Conservation (phyloP, 1,139 yeast genomes). For the Chernovozyma sophiae-reginae region DNA sequence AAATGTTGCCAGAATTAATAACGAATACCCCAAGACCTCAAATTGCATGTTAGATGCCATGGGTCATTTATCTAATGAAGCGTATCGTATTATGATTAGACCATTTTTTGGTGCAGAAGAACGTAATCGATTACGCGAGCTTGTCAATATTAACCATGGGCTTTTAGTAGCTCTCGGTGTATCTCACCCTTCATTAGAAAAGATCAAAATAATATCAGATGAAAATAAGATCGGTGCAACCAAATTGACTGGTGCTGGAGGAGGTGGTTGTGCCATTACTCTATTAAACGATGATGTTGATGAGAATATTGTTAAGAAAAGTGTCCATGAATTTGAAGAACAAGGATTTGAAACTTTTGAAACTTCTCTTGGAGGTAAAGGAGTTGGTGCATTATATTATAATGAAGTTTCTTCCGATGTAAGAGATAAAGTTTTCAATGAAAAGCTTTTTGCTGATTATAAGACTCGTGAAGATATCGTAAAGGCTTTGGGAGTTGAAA, state of each 20-base stretch:
- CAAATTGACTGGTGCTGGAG: conserved; percentile 97
- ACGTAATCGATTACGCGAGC: conserved; percentile 48
- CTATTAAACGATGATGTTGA: conserved; percentile 52
- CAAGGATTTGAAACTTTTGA: conserved; percentile 75
- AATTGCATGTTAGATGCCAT: conserved; percentile 65
- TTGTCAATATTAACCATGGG: conserved; percentile 87
- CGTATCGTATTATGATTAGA: conserved; percentile 55
- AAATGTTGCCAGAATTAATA: conserved; percentile 58
- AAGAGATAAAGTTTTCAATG: conserved; percentile 21
- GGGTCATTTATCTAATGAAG: conserved; percentile 65
- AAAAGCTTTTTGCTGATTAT: conserved; percentile 34
- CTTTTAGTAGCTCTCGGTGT: conserved; percentile 83
- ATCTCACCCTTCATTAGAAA: conserved; percentile 84
- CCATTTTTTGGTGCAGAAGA: conserved; percentile 47
- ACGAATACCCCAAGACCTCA: conserved; percentile 51
- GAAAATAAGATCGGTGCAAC: conserved; percentile 72
- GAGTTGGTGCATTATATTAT: conserved; percentile 56
- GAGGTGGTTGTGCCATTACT: conserved; percentile 98
- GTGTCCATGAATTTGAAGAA: conserved; percentile 32
- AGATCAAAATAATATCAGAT: conserved; percentile 61
- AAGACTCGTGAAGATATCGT: conserved; percentile 46
- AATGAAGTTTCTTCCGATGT: conserved; percentile 14
- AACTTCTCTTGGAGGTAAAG: conserved; percentile 84
- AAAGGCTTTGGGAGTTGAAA: conserved; percentile 37
- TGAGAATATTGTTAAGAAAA: conserved; percentile 25